These are phyloP conservation scores for Naganishia albida DNA, from an alignment of 1,284 basidiomycete genomes.

Conservation along the genomic window DNA sequence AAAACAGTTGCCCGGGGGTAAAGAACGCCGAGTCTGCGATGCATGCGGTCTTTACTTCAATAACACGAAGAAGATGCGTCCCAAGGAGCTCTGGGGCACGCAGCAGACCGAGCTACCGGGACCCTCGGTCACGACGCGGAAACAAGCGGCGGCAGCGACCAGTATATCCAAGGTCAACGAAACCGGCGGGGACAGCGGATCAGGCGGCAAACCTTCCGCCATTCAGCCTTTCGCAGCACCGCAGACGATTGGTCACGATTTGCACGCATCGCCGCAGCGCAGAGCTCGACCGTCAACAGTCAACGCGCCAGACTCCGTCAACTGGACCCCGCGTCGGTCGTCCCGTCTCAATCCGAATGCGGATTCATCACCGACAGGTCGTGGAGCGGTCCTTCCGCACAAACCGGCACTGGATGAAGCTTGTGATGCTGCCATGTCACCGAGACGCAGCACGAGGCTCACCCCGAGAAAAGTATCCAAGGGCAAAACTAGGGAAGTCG, in stretches of 20 bases:
- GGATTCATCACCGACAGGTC: slow-evolving; percentile 20
- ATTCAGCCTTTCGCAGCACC: not conserved
- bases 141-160: slow-evolving; percentile 10
- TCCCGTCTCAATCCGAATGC: slow-evolving; percentile 27
- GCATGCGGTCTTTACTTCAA: slow-evolving; percentile 36
- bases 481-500: slow-evolving; percentile 19
- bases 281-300: slow-evolving; percentile 10
- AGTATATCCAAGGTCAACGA: slow-evolving; percentile 14
- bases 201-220: not conserved
- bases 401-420: slow-evolving; percentile 19
- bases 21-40: slow-evolving; percentile 35
- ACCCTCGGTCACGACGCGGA: slow-evolving; percentile 12
- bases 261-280: slow-evolving; percentile 8
- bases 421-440: slow-evolving; percentile 25
- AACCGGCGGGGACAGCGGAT: not conserved
- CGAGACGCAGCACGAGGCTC: slow-evolving; percentile 27
- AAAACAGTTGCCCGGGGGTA: slow-evolving; percentile 33
- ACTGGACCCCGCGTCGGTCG: slow-evolving; percentile 30
- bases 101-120: slow-evolving; percentile 24
- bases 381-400: slow-evolving; percentile 2
- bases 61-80: slow-evolving; percentile 35
- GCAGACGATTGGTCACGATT: not conserved
- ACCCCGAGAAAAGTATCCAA: slow-evolving; percentile 28
- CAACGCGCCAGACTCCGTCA: slow-evolving; percentile 23
- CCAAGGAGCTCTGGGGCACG: slow-evolving; percentile 34